Percentiles rank a stretch among this genome's conserved stretches.
Evolutionary conservation across 2,329 filamentous ascomycete genomes (phyloP).

Genomic region (Fusarium torreyae): DNA sequence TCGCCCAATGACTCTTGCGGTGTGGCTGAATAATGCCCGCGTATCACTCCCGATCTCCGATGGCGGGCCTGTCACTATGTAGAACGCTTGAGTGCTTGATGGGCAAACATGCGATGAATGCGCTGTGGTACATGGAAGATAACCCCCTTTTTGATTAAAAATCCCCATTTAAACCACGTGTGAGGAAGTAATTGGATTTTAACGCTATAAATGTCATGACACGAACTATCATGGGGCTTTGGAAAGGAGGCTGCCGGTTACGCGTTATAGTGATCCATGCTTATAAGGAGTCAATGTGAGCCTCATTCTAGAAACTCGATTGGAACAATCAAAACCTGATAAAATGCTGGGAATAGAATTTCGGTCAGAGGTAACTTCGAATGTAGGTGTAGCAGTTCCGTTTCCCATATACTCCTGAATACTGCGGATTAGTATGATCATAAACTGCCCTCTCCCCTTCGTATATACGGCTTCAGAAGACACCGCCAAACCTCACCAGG

Average conservation of each 20-base stretch:
- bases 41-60: constrained; percentile 29
- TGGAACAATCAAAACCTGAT: neutral
- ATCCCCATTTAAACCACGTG: constrained; percentile 3
- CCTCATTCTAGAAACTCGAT: neutral
- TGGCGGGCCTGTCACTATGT: constrained; percentile 28
- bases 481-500: neutral
- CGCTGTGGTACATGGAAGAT: constrained; percentile 1
- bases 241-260: neutral
- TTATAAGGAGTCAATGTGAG: constrained; percentile 2
- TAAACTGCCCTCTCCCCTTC: neutral
- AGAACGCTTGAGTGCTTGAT: constrained; percentile 1
- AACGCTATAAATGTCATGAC: neutral
- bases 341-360: neutral
- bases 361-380: too few relatives aligned
- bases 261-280: constrained; percentile 6
- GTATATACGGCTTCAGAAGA: neutral
- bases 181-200: neutral
- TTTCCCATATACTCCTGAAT: too few relatives aligned
- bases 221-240: neutral
- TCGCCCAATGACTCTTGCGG: constrained; percentile 47
- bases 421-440: neutral
- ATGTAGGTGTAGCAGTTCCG: too few relatives aligned
- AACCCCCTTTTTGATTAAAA: neutral
- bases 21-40: constrained; percentile 43
- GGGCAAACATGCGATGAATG: constrained; percentile 12